A percentile compares a stretch with the other conserved stretches of the same genome.
Conservation (phyloP, 371 early-diverging fungal genomes). For the Haplosporangium sp. region DNA sequence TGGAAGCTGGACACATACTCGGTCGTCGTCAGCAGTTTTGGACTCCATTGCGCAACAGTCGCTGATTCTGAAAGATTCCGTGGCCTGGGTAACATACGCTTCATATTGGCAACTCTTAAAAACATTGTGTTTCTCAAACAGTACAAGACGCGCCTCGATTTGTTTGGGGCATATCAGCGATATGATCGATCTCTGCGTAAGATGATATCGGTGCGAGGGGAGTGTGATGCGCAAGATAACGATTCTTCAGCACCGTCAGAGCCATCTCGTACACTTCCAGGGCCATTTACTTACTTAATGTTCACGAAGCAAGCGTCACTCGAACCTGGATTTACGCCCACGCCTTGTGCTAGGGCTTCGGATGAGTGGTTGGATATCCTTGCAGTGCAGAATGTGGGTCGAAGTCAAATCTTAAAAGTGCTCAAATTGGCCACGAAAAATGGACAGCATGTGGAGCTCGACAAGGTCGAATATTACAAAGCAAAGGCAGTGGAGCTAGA, state of each 20-base stretch:
- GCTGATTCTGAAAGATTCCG: constrained; percentile 31
- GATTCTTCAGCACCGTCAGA: not conserved
- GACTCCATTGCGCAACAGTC: constrained; percentile 43
- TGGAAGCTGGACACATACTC: constrained; percentile 21
- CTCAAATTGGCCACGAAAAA: constrained; percentile 17
- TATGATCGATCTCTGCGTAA: constrained; percentile 13
- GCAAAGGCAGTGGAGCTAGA: constrained; percentile 37
- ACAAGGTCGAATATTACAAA: constrained; percentile 40
- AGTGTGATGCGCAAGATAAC: not conserved
- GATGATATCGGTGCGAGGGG: not conserved
- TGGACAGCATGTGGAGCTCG: constrained; percentile 19
- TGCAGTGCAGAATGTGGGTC: constrained; percentile 35
- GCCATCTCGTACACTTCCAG: constrained; percentile 14
- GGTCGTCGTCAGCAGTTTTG: constrained; percentile 44
- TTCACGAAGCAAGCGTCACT: constrained; percentile 34
- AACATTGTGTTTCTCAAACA: constrained; percentile 34
- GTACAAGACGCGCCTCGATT: constrained; percentile 17
- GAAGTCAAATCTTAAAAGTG: constrained; percentile 22
- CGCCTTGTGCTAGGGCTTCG: constrained; percentile 36
- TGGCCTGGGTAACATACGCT: constrained; percentile 30
- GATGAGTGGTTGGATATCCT: constrained; percentile 47
- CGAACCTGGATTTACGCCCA: constrained; percentile 37
- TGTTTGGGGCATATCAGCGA: constrained; percentile 29
- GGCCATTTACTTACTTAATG: constrained; percentile 41
- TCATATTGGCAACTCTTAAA: constrained; percentile 34